phyloP scores from a whole-genome alignment of 139 green algal genomes.

The Trebouxia sp. region DNA sequence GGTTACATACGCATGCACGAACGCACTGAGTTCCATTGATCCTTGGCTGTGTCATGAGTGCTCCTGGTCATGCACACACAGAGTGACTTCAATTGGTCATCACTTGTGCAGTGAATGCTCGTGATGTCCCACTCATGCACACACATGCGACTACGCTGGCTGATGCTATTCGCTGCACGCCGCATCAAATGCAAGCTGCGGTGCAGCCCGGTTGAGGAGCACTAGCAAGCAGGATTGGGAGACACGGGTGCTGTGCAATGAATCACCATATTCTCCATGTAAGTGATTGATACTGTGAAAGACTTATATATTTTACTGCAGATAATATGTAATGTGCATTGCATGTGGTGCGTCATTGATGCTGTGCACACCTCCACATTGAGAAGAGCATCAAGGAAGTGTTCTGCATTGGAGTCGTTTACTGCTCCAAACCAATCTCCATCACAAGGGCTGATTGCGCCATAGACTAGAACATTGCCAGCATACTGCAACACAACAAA shows the following conservation, averaged over 20 bases:
- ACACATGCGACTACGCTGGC: no score
- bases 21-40: not conserved
- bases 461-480: conserved; percentile 56
- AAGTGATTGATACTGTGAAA: no score
- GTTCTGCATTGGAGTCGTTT: conserved; percentile 23
- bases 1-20: not conserved
- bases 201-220: no score
- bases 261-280: no score
- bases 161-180: no score
- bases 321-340: not conserved
- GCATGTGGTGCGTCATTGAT: not conserved
- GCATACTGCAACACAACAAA: conserved; percentile 42
- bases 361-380: conserved; percentile 34
- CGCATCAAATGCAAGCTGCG: no score
- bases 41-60: not conserved
- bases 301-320: not conserved
- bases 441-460: conserved; percentile 42
- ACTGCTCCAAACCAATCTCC: conserved; percentile 62
- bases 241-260: no score
- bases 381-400: conserved; percentile 40
- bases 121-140: no score
- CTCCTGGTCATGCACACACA: not conserved
- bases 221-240: no score
- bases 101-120: not conserved
- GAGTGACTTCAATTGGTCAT: not conserved